These are phyloP conservation scores for Effrenium voratum DNA, from an alignment of 73 alveolate species.

Conservation along the genomic window DNA sequence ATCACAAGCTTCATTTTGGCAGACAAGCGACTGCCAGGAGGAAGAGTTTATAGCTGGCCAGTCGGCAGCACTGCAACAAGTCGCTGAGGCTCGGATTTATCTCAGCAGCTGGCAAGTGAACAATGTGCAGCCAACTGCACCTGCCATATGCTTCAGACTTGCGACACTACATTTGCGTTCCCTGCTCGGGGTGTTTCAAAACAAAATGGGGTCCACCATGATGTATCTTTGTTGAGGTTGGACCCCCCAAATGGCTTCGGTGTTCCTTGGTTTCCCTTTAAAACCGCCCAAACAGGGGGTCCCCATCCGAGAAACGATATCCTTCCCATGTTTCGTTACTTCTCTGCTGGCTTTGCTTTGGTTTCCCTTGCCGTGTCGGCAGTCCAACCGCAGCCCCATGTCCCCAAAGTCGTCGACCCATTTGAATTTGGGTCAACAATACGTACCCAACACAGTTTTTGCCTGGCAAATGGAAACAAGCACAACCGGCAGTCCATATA, in stretches of 20 bases:
- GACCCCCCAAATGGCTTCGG: neutral
- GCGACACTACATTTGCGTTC: neutral
- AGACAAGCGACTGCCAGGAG: neutral
- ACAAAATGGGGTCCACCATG: neutral
- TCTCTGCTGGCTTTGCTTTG: neutral
- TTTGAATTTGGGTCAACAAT: too few relatives aligned
- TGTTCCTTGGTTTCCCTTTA: neutral
- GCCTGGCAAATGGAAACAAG: too few relatives aligned
- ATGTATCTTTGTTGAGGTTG: neutral
- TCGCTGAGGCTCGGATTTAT: constrained; percentile 4
- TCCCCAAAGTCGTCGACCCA: too few relatives aligned
- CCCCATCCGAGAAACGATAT: neutral
- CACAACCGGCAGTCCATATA: too few relatives aligned
- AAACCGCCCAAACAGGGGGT: neutral
- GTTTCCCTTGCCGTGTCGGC: neutral
- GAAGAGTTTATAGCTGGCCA: constrained; percentile 36
- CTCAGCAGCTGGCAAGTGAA: too few relatives aligned
- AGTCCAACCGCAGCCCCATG: too few relatives aligned
- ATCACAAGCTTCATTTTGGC: neutral
- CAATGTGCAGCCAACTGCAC: too few relatives aligned
- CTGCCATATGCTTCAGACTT: neutral
- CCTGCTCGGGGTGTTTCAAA: neutral
- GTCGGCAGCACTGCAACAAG: constrained; percentile 64
- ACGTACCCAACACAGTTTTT: too few relatives aligned
- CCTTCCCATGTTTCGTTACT: neutral